Evolutionary conservation across 768 basidiomycete species (phyloP), one percentile per base, ranked within the genome.

Genomic region (Punctularia strigosozonata): DNA sequence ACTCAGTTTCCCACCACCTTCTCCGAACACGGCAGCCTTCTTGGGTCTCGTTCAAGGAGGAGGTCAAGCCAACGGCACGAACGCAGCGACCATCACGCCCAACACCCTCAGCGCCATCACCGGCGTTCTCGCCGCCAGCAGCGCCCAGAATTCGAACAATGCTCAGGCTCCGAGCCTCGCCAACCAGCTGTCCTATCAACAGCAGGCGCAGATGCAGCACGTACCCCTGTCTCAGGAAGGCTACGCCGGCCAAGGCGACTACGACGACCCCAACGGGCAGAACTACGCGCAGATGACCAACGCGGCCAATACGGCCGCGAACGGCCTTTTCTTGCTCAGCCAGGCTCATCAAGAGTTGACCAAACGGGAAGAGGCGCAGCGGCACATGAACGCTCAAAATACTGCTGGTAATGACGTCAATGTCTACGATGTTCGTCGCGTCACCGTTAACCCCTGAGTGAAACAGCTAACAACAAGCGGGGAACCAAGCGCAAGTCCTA

Each of bases 301-400:
- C 30, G 73, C 82, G 6, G 68, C 87, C 2, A 72, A 59, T 38
- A 68, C 75, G 15, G 87, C 89, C 39, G 83, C 89, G 37, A 95
- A 94, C 54, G 91, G 92, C 20, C 75, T 97, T 33, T 97, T 92
- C 63, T 68, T 97, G 35, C 77, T 97, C 38, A 83, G 80, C 1
- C 91, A 97, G 61, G 92, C 91, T 20, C 91, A 95, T 55, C 91
- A 95, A 57, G 91, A 94, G 66, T 76, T 95, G 43, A 87, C 86
- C 25, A 94, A 92, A 63, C 77, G 88, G n/a, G 90, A 94, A 59
- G 84, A 88, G 55, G 79, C 80, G 0, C 77, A 82, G 53, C 72
- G 78, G 47, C n/a, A n/a, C n/a, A n/a, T n/a, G n/a, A n/a, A n/a
- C n/a, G n/a, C n/a, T n/a, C n/a, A n/a, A n/a, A n/a, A n/a, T n/a